Conservation (phyloP, 2,329 filamentous ascomycete species). For the Fusarium albosuccineum region DNA sequence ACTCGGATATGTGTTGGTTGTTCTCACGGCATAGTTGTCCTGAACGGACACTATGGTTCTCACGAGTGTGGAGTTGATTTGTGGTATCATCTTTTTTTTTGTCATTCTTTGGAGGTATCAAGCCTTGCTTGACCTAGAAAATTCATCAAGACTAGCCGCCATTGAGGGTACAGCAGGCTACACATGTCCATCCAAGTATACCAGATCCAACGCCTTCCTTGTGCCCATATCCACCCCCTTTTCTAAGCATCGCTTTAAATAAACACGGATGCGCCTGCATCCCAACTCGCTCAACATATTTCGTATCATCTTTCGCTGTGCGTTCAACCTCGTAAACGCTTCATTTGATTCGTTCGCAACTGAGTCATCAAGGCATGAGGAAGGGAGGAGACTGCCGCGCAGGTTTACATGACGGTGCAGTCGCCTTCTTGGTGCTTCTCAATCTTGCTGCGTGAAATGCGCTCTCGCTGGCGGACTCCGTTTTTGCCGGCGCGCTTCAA, state of each 20-base stretch:
- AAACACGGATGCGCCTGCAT: slow-evolving; percentile 1
- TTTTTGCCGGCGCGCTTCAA: slow-evolving; percentile 84
- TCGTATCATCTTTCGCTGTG: slow-evolving; percentile 2
- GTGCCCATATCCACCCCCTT: slow-evolving; percentile 6
- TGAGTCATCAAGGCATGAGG: slow-evolving; percentile 3
- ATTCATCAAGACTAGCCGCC: slow-evolving; percentile 10
- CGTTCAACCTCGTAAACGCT: not conserved
- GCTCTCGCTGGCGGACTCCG: slow-evolving; percentile 77
- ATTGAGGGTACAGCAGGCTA: slow-evolving; percentile 19
- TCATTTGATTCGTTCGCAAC: slow-evolving; percentile 4
- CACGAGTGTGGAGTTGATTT: not conserved
- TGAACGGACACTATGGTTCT: not conserved
- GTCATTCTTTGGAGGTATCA: not conserved
- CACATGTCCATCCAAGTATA: slow-evolving; percentile 26
- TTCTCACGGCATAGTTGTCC: too few relatives aligned
- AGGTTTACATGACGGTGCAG: slow-evolving; percentile 81
- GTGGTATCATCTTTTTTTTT: not conserved
- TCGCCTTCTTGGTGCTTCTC: slow-evolving; percentile 90
- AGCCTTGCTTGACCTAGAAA: not conserved
- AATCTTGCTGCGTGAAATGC: slow-evolving; percentile 84
- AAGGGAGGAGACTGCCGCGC: not conserved
- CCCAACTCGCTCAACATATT: slow-evolving; percentile 2
- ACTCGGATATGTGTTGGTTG: not conserved
- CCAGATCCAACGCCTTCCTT: slow-evolving; percentile 27
- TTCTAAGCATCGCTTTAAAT: not conserved